phyloP scores from a whole-genome alignment of 2,329 filamentous ascomycete genomes.

The Pestalotiopsis sp. region DNA sequence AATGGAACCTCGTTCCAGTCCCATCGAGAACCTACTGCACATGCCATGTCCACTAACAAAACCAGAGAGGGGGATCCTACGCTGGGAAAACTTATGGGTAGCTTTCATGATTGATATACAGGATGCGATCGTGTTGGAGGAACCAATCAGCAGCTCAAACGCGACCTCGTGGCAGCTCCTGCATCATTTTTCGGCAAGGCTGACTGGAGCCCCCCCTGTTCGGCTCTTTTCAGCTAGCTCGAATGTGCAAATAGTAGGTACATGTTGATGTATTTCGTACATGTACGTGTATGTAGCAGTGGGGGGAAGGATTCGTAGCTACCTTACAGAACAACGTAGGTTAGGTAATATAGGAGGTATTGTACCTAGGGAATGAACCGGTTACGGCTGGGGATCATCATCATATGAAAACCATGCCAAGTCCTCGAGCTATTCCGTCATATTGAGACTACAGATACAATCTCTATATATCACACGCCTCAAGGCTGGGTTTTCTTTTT shows the following conservation, averaged over 20 bases:
- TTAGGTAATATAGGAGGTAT: too few species aligned
- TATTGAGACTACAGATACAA: too few species aligned
- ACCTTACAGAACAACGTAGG: too few species aligned
- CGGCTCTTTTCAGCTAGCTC: background rate
- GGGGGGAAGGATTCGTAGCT: too few species aligned
- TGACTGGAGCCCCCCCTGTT: background rate
- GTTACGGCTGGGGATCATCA: too few species aligned
- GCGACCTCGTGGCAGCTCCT: slow-evolving; percentile 3
- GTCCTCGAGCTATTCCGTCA: too few species aligned
- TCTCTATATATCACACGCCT: too few species aligned
- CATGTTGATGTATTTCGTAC: too few species aligned
- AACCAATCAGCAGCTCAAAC: slow-evolving; percentile 4
- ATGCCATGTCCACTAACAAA: background rate
- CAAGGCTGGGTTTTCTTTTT: too few species aligned
- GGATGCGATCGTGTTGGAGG: background rate
- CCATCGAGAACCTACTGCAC: background rate
- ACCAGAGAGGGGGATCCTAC: background rate
- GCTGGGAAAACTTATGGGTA: background rate
- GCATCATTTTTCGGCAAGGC: slow-evolving; percentile 7
- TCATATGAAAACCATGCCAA: too few species aligned
- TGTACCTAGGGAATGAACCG: too few species aligned
- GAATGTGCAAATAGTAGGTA: background rate
- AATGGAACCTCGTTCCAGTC: background rate
- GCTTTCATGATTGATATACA: background rate
- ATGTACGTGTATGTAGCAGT: too few species aligned